A percentile compares a stretch with the other conserved stretches of the same genome.
Evolutionary conservation across 192 early-diverging fungal species (phyloP).

Genomic region (Backusella macrospora): DNA sequence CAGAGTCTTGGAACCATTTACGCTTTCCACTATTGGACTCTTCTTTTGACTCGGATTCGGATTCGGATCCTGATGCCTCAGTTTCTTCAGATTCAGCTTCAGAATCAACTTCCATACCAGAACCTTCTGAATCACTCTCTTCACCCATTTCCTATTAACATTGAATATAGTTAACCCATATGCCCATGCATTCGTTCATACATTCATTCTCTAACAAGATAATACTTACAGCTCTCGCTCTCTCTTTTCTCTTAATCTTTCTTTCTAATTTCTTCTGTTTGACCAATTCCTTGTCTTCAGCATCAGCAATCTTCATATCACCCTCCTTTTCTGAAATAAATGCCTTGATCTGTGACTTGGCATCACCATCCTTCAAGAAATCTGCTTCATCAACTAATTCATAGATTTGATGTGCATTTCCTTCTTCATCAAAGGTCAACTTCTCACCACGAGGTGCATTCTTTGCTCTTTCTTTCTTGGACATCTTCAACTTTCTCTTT

Average conservation of each 20-base stretch:
- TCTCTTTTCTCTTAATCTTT: slow-evolving; percentile 66
- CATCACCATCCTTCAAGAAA: slow-evolving; percentile 76
- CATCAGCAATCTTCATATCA: slow-evolving; percentile 78
- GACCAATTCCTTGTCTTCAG: slow-evolving; percentile 71
- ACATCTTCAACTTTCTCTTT: slow-evolving; percentile 53
- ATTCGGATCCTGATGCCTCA: slow-evolving; percentile 52
- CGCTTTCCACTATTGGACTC: slow-evolving; percentile 64
- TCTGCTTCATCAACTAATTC: slow-evolving; percentile 80
- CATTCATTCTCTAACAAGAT: neutral
- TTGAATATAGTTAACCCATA: neutral
- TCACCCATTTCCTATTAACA: slow-evolving; percentile 8
- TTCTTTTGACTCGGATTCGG: slow-evolving; percentile 55
- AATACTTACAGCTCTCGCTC: slow-evolving; percentile 53
- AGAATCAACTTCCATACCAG: slow-evolving; percentile 26
- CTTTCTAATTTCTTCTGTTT: slow-evolving; percentile 72
- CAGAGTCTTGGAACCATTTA: slow-evolving; percentile 42
- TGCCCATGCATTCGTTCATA: neutral
- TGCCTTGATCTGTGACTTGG: slow-evolving; percentile 62
- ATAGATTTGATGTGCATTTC: slow-evolving; percentile 75
- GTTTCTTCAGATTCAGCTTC: slow-evolving; percentile 67
- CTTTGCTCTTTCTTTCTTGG: slow-evolving; percentile 74
- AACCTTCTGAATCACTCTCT: slow-evolving; percentile 37
- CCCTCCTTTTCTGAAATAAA: slow-evolving; percentile 71
- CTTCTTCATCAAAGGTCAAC: slow-evolving; percentile 94
- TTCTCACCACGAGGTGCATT: slow-evolving; percentile 70